Evolutionary conservation across 2,329 filamentous ascomycete genomes (phyloP).

Genomic region (Xylariales sp.): DNA sequence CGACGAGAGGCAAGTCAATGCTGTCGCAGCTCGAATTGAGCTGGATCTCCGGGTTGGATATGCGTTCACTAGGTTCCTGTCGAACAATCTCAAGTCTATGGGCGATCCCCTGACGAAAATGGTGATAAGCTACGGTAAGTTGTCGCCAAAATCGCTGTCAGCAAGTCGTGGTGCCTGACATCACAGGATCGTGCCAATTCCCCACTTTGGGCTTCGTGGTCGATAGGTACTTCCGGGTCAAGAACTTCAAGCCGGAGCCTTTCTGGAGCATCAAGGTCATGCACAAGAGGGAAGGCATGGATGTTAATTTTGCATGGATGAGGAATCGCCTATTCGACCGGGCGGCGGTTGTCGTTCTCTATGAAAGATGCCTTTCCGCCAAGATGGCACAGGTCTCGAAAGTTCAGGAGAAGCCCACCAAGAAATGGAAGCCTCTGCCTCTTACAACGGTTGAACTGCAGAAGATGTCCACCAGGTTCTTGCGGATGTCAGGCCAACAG

Average conservation of each 20-base stretch:
- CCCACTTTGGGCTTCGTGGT: slow-evolving; percentile 96
- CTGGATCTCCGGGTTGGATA: slow-evolving; percentile 89
- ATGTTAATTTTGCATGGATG: slow-evolving; percentile 80
- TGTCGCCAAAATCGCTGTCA: slow-evolving; percentile 10
- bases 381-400: slow-evolving; percentile 76
- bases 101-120: slow-evolving; percentile 61
- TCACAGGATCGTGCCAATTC: slow-evolving; percentile 82
- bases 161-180: slow-evolving; percentile 13
- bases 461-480: slow-evolving; percentile 85
- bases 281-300: slow-evolving; percentile 71
- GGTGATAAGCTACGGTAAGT: slow-evolving; percentile 74
- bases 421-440: slow-evolving; percentile 89
- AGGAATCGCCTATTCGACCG: slow-evolving; percentile 84
- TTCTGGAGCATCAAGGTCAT: slow-evolving; percentile 92
- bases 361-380: slow-evolving; percentile 76
- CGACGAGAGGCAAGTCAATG: slow-evolving; percentile 81
- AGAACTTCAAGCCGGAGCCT: slow-evolving; percentile 85
- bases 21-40: slow-evolving; percentile 84
- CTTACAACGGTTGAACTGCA: slow-evolving; percentile 95
- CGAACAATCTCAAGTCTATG: slow-evolving; percentile 68
- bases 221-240: slow-evolving; percentile 88
- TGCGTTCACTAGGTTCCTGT: slow-evolving; percentile 86
- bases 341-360: slow-evolving; percentile 72
- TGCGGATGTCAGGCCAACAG: slow-evolving; percentile 85
- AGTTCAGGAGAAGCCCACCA: slow-evolving; percentile 85